phyloP scores from a whole-genome alignment of 306 rosid genomes.

The Carpinus viminea region DNA sequence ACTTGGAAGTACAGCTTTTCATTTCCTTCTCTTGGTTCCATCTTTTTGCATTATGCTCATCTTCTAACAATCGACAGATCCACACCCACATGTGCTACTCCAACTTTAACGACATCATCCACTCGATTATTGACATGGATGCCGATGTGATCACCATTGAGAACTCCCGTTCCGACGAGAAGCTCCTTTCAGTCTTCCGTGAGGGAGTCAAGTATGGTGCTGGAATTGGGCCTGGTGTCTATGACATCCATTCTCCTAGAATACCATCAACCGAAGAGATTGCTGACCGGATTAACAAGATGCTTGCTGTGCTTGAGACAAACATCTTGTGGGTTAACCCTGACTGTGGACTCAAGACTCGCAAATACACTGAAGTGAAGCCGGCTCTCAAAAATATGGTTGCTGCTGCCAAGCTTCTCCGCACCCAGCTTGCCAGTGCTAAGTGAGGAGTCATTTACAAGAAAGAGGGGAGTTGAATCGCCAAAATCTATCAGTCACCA shows the following conservation, averaged over 20 bases:
- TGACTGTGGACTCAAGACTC: conserved; percentile 94
- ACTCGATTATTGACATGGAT: conserved; percentile 87
- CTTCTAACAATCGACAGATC: conserved; percentile 48
- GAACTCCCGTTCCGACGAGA: conserved; percentile 93
- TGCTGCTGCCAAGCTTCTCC: conserved; percentile 81
- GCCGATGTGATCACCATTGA: conserved; percentile 94
- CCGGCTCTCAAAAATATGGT: conserved; percentile 83
- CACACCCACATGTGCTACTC: conserved; percentile 99
- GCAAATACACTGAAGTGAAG: conserved; percentile 82
- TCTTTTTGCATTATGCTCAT: not conserved
- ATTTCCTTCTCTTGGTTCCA: not conserved
- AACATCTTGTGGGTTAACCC: conserved; percentile 96
- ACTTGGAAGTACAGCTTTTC: not conserved
- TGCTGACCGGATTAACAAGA: conserved; percentile 87
- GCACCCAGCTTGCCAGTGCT: conserved; percentile 67
- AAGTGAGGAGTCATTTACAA: conserved; percentile 45
- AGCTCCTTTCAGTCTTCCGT: conserved; percentile 93
- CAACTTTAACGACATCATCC: conserved; percentile 92
- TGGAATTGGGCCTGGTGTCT: conserved; percentile 94
- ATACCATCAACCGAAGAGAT: conserved; percentile 90
- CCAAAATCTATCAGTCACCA: conserved; percentile 14
- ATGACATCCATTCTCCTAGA: conserved; percentile 93
- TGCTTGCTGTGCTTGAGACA: conserved; percentile 95
- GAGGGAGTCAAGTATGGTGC: conserved; percentile 96
- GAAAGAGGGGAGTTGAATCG: conserved; percentile 12